Evolutionary conservation across 805 yeast genomes (phyloP), one percentile per base, ranked within the genome.

Genomic region (Saccharomycopsis sp.): DNA sequence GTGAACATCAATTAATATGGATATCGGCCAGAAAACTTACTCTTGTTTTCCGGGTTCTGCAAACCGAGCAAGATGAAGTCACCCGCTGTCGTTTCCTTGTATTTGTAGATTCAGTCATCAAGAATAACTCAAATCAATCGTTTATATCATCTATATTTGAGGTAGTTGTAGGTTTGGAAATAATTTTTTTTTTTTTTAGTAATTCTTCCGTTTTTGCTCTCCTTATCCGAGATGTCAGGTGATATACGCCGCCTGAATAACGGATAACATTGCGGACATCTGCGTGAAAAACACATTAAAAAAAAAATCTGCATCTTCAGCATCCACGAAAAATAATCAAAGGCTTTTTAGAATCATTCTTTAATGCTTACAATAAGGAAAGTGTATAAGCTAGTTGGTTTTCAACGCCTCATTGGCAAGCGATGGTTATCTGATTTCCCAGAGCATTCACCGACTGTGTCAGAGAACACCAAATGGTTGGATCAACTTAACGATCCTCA

Each of bases 41-140:
- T 32, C 35, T 45, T 7, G 36, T 45, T 20, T 45, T 45, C 21
- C 40, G 16, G 11, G 38, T 14, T 11, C 49, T 37, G 24, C 49
- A 45, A 28, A 45, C 49, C 11, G 45, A 41, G 19, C 49, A 45
- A 2, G 45, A 41, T 7, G 42, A 37, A 14, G 49, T 41, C 17
- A 45, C 31, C 21, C 49, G 20, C 42, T 45, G 49, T 8, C 49
- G 49, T 27, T 41, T 41, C 16, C 22, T 41, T 20, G 45, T 13
- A 17, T 24, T 14, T 7, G 22, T 4, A n/a, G 6, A 21, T 38
- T 14, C 17, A 34, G 21, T 21, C 17, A 21, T 21, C 17, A 19
- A 14, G 38, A 16, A 19, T 34, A 19, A 17, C 23, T 16, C 11
- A 34, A 6, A 14, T 34, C 7, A 17, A 14, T 31, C 5, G 6